A percentile compares a stretch with the other conserved stretches of the same genome.
phyloP scores from a whole-genome alignment of 805 yeast species.

The Jamesozyma rosinii region DNA sequence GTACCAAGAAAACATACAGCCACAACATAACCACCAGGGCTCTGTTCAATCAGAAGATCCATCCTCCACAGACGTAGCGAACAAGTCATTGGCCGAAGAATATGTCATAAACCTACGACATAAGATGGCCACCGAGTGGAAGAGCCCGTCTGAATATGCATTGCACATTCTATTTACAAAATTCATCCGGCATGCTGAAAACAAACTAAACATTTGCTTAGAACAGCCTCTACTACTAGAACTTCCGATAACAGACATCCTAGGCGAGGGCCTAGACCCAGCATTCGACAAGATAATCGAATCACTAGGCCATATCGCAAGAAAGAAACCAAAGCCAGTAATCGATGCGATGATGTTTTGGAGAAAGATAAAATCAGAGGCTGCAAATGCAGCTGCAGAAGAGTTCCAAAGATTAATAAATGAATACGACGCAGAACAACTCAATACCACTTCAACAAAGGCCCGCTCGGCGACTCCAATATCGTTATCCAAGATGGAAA shows the following conservation, averaged over 20 bases:
- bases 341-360: conserved; percentile 97
- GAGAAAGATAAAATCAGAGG: conserved; percentile 89
- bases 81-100: conserved; percentile 17
- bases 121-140: conserved; percentile 43
- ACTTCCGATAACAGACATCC: conserved; percentile 66
- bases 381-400: conserved; percentile 55
- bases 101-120: conserved; percentile 28
- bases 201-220: conserved; percentile 67
- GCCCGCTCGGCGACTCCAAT: conserved; percentile 2
- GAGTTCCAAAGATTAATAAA: conserved; percentile 38
- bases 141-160: conserved; percentile 81
- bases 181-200: conserved; percentile 87
- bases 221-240: conserved; percentile 54
- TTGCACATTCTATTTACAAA: conserved; percentile 90
- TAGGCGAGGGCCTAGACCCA: conserved; percentile 81
- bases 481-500: neutral
- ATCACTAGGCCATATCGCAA: conserved; percentile 83
- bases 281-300: conserved; percentile 77
- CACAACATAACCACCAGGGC: neutral
- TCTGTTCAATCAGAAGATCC: neutral
- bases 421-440: conserved; percentile 27
- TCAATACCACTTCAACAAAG: neutral
- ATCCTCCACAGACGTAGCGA: conserved; percentile 11
- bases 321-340: conserved; percentile 85
- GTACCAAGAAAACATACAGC: neutral